These are phyloP conservation scores for Aspergillus funiculosus DNA, from an alignment of 495 filamentous ascomycete species.

Conservation along the genomic window DNA sequence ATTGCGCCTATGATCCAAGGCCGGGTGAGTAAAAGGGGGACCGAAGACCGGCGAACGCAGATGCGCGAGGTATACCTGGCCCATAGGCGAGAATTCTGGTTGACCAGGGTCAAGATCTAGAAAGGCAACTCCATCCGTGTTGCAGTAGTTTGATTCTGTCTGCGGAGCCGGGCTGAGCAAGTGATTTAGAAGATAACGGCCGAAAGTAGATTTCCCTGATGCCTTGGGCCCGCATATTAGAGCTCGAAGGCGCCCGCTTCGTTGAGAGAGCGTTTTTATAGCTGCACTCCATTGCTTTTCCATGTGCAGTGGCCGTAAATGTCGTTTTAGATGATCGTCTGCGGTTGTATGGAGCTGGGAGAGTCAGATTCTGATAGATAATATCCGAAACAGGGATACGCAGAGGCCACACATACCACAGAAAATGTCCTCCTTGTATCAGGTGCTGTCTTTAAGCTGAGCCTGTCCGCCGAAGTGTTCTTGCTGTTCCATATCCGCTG, in stretches of 20 bases:
- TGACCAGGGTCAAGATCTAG: conserved; percentile 82
- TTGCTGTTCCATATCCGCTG: conserved; percentile 66
- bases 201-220: conserved; percentile 83
- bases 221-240: conserved; percentile 75
- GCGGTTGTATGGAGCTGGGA: conserved; percentile 41
- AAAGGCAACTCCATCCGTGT: conserved; percentile 49
- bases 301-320: conserved; percentile 56
- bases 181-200: conserved; percentile 67
- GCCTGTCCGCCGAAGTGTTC: conserved; percentile 34
- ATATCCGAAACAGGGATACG: neutral
- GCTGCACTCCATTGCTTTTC: conserved; percentile 58
- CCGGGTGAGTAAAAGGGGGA: conserved; percentile 68
- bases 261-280: conserved; percentile 36
- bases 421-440: conserved; percentile 37
- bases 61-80: conserved; percentile 66
- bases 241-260: conserved; percentile 36
- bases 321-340: conserved; percentile 44
- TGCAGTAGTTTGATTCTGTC: conserved; percentile 28
- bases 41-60: conserved; percentile 61
- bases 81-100: conserved; percentile 73
- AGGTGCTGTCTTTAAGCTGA: conserved; percentile 28
- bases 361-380: conserved; percentile 8
- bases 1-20: conserved; percentile 27
- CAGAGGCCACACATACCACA: conserved; percentile 29
- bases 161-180: conserved; percentile 52